phyloP scores from a whole-genome alignment of 2,329 filamentous ascomycete species.

The Esteya vermicola region DNA sequence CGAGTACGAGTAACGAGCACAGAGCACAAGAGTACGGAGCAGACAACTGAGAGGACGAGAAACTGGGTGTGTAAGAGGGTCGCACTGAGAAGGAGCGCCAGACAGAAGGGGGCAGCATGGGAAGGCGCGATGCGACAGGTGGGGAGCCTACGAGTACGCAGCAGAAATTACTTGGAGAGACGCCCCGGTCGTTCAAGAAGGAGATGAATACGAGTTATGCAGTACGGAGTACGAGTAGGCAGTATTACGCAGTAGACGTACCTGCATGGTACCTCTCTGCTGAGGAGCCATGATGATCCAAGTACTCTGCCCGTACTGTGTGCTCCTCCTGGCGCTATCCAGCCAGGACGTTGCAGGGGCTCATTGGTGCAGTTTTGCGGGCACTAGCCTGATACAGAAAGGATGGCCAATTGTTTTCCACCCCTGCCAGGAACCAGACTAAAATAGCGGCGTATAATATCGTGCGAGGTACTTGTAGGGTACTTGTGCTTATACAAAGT shows the following conservation, averaged over 20 bases:
- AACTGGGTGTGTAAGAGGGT: background rate
- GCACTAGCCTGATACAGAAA: no score
- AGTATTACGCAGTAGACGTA: background rate
- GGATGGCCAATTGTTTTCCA: no score
- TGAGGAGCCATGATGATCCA: no score
- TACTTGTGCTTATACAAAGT: no score
- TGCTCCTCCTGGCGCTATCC: no score
- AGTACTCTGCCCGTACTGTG: no score
- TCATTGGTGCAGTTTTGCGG: no score
- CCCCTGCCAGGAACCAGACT: no score
- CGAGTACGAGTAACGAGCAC: no score
- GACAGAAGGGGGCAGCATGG: background rate
- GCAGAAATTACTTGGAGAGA: background rate
- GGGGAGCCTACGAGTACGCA: background rate
- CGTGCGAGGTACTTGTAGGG: no score
- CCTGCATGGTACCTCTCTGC: background rate
- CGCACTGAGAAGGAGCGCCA: background rate
- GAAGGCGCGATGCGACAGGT: slow-evolving; percentile 1
- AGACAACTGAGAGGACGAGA: background rate
- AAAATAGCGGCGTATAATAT: no score
- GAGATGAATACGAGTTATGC: background rate
- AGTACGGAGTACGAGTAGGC: background rate
- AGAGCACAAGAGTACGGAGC: background rate
- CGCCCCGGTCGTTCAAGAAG: background rate
- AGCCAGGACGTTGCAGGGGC: no score